Percentiles rank a stretch among this genome's conserved stretches.
Conservation (phyloP, 2,329 filamentous ascomycete species). For the Colletotrichum truncatum region DNA sequence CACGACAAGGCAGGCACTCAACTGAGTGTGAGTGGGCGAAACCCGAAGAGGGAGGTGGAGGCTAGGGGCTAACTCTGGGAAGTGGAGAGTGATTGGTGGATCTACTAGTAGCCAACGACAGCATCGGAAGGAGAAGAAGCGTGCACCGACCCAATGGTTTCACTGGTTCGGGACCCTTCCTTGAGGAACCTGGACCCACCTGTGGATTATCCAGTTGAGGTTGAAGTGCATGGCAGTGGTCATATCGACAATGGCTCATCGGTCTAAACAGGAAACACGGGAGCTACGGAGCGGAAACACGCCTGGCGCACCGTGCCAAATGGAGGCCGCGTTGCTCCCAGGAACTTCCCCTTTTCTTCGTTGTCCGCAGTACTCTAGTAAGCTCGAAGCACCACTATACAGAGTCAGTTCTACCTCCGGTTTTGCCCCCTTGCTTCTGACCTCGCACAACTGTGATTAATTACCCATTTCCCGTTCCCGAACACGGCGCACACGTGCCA, state of each 20-base stretch:
- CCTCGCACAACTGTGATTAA: neutral
- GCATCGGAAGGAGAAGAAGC: neutral
- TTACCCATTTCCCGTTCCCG: neutral
- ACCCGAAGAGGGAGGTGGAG: conserved; percentile 3
- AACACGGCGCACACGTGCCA: neutral
- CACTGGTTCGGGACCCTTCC: conserved; percentile 20
- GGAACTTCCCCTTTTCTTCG: neutral
- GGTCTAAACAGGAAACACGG: conserved; percentile 16
- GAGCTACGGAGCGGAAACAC: conserved; percentile 10
- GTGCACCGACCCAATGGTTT: conserved; percentile 12
- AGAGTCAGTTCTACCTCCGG: too few species aligned
- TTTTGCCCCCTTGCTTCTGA: neutral
- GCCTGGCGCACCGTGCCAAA: neutral
- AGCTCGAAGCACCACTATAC: too few species aligned
- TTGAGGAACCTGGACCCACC: neutral
- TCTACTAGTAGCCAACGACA: neutral
- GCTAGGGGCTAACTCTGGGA: neutral
- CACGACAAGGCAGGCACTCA: too few species aligned
- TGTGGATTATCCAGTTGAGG: neutral
- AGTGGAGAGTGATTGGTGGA: conserved; percentile 11
- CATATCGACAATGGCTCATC: neutral
- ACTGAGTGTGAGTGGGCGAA: conserved; percentile 10
- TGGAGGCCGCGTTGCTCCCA: neutral
- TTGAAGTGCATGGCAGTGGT: neutral
- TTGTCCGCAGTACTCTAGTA: too few species aligned